Evolutionary conservation across 805 yeast genomes (phyloP), one percentile per base, ranked within the genome.

Genomic region (Myxozyma vanderwaltii): DNA sequence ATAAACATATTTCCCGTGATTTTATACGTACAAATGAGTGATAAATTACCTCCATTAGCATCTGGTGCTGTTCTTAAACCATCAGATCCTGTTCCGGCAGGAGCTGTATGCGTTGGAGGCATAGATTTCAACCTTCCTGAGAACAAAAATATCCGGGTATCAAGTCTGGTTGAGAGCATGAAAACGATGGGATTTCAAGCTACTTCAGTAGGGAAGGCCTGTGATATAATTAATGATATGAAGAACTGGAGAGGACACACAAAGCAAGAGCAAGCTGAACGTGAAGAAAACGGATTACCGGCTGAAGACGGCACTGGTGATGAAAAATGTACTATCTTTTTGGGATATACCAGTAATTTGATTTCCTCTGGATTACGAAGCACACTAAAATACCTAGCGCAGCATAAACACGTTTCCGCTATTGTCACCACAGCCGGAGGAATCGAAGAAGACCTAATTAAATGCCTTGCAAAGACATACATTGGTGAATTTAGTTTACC

Each of bases 371-470:
- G 99, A 45, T 76, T 91, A 59, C 84, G 99, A 75, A 96, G 91
- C 69, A 90, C 97, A 31, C 77, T 94, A 67, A 82, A 94, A 71
- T 92, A 79, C 72, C 80, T 94, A 68, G 98, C 91, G 33, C 96
- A 95, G 74, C 86, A 95, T 77, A 92, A 91, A 74, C 88, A 88
- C 82, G 96, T 94, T 46, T 87, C 91, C 68, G 98, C 96, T 17
- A 84, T 94, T 69, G 99, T 94, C 51, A 87, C 98, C n/a, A 82
- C 92, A 63, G 99, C 97, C 23, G 99, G 99, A 66, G 99, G 99
- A 67, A 85, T 94, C 63, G 99, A 94, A 74, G 99, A 94, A 77
- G 99, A 94, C 76, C 77, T 94, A 51, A 94, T 94, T 79, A 94
- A 94, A 75, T 91, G 96, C 72, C 79, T 94, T 57, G 99, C 98